A percentile compares a stretch with the other conserved stretches of the same genome.
Evolutionary conservation across 192 early-diverging fungal species (phyloP).

Genomic region (Coemansia sp.): DNA sequence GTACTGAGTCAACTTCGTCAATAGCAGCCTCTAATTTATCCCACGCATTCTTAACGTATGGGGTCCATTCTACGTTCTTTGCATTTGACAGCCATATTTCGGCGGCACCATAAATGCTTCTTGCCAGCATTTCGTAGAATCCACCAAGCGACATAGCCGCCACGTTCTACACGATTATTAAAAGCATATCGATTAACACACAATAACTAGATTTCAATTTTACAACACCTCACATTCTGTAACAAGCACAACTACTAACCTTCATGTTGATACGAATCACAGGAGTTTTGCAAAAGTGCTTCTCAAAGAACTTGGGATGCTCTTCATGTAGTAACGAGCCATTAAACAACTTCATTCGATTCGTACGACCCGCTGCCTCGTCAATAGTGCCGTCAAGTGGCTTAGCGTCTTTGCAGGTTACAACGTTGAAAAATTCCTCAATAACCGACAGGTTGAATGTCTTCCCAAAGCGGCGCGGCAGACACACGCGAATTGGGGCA

Average conservation of each 20-base stretch:
- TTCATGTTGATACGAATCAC: conserved; percentile 21
- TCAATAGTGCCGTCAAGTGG: neutral
- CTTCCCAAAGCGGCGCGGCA: conserved; percentile 21
- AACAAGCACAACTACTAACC: conserved; percentile 3
- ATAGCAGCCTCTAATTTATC: neutral
- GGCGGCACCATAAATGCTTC: neutral
- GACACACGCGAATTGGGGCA: conserved; percentile 8
- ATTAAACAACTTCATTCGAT: conserved; percentile 5
- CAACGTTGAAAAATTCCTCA: conserved; percentile 24
- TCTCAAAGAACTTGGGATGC: conserved; percentile 3
- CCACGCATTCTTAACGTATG: neutral
- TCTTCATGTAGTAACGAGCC: neutral
- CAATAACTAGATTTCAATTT: neutral
- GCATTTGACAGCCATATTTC: neutral
- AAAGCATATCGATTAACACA: too few species aligned
- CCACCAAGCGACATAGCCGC: neutral
- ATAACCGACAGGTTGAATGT: conserved; percentile 28
- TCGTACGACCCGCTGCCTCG: neutral
- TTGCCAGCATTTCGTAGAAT: neutral
- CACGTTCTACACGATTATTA: neutral
- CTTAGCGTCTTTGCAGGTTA: neutral
- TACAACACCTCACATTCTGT: neutral
- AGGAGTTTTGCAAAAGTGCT: conserved; percentile 9
- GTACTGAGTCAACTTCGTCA: neutral
- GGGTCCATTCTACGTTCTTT: neutral